A percentile compares a stretch with the other conserved stretches of the same genome.
These are phyloP conservation scores for Trichocomaceae sp. DNA, from an alignment of 2,329 filamentous ascomycete genomes.

Conservation along the genomic window DNA sequence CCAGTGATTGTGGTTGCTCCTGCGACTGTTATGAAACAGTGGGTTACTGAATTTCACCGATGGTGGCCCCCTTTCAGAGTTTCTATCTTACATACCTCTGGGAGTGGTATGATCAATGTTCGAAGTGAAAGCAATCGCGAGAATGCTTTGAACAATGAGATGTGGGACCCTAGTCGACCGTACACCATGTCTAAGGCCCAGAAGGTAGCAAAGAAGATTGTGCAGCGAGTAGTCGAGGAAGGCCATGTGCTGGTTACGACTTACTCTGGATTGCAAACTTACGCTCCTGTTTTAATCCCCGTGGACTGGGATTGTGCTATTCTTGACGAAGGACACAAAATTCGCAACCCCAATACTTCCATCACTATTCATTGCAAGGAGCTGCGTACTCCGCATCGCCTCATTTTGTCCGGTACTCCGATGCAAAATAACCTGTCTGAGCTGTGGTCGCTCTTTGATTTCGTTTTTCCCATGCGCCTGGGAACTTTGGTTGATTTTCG, in stretches of 20 bases:
- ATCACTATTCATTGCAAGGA: slow-evolving; percentile 96
- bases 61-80: slow-evolving; percentile 99
- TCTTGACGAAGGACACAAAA: slow-evolving; percentile 95
- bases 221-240: slow-evolving; percentile 71
- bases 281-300: slow-evolving; percentile 71
- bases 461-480: slow-evolving; percentile 91
- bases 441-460: slow-evolving; percentile 95
- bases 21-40: slow-evolving; percentile 90
- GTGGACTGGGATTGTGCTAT: slow-evolving; percentile 91
- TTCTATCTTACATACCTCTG: slow-evolving; percentile 89
- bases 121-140: slow-evolving; percentile 55
- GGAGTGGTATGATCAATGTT: slow-evolving; percentile 90
- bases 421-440: slow-evolving; percentile 97
- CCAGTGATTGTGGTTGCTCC: slow-evolving; percentile 90
- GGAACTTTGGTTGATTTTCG: slow-evolving; percentile 88
- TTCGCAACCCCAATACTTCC: slow-evolving; percentile 89
- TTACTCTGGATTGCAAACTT: slow-evolving; percentile 91
- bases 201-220: slow-evolving; percentile 69
- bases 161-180: slow-evolving; percentile 39
- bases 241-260: slow-evolving; percentile 94
- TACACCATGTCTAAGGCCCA: slow-evolving; percentile 46
- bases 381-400: slow-evolving; percentile 76
- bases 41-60: slow-evolving; percentile 96
- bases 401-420: slow-evolving; percentile 92
- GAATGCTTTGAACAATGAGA: slow-evolving; percentile 55